Conservation (phyloP, 331 rosid species). For the Phaseolus coccineus region DNA sequence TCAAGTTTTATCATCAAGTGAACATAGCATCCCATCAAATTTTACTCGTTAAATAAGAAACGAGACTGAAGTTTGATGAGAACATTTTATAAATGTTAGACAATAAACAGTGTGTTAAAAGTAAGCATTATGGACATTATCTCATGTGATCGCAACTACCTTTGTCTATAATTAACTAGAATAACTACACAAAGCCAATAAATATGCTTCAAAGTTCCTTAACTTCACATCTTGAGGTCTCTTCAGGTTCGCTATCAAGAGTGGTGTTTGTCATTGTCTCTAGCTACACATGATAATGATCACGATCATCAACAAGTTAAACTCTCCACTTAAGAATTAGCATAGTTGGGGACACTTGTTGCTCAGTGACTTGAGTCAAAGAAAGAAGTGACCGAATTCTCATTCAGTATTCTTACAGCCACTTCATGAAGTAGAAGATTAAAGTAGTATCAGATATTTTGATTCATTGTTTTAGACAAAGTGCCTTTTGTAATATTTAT, state of each 20-base stretch:
- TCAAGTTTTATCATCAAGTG: no score
- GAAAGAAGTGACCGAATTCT: background rate
- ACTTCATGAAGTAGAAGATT: background rate
- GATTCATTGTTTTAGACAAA: background rate
- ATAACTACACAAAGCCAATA: conserved; percentile 10
- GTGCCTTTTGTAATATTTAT: conserved; percentile 29
- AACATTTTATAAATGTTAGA: background rate
- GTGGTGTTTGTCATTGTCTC: background rate
- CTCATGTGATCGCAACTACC: conserved; percentile 14
- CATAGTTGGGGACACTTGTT: background rate
- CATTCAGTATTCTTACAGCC: background rate
- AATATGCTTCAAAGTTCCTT: conserved; percentile 13
- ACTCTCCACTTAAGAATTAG: background rate
- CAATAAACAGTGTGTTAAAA: background rate
- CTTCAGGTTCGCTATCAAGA: conserved; percentile 35
- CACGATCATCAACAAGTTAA: conserved; percentile 11
- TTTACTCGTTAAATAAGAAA: background rate
- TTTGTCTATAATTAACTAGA: background rate
- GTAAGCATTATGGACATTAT: no score
- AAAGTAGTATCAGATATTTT: background rate
- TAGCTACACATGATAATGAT: background rate
- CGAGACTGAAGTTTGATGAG: background rate
- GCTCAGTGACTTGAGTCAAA: background rate
- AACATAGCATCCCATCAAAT: no score
- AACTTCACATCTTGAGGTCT: conserved; percentile 25